These are phyloP conservation scores for Mallotus nudiflorus DNA, from an alignment of 345 rosid species.

Conservation along the genomic window DNA sequence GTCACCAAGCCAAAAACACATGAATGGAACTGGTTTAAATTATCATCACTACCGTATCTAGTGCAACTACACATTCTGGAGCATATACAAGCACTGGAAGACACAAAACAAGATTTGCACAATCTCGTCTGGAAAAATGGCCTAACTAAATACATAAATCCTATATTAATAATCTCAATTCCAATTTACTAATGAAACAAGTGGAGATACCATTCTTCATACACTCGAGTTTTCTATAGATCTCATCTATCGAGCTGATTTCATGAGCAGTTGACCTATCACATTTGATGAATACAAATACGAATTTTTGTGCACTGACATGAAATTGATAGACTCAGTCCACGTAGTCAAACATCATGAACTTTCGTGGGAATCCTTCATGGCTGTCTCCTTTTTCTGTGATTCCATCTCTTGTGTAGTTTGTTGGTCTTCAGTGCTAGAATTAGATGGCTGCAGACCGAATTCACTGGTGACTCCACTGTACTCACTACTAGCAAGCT, in stretches of 20 bases:
- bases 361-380: conserved; percentile 6
- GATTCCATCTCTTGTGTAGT: conserved; percentile 20
- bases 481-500: conserved; percentile 11
- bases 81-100: neutral
- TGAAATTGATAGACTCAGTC: neutral
- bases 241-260: conserved; percentile 2
- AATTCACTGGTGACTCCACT: conserved; percentile 15
- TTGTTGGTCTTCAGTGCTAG: conserved; percentile 20
- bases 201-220: neutral
- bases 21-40: neutral
- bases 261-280: neutral
- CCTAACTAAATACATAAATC: neutral
- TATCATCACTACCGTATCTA: neutral
- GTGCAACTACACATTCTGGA: too few relatives aligned
- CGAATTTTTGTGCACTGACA: neutral
- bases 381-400: conserved; percentile 1
- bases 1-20: too few relatives aligned
- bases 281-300: neutral
- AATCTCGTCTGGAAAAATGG: neutral
- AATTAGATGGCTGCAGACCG: conserved; percentile 8
- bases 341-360: conserved; percentile 1
- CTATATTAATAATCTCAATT: neutral
- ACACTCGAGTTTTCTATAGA: neutral
- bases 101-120: neutral
- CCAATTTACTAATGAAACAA: neutral